Conservation (phyloP, 1,284 basidiomycete species). For the Psilocybe mexicana region DNA sequence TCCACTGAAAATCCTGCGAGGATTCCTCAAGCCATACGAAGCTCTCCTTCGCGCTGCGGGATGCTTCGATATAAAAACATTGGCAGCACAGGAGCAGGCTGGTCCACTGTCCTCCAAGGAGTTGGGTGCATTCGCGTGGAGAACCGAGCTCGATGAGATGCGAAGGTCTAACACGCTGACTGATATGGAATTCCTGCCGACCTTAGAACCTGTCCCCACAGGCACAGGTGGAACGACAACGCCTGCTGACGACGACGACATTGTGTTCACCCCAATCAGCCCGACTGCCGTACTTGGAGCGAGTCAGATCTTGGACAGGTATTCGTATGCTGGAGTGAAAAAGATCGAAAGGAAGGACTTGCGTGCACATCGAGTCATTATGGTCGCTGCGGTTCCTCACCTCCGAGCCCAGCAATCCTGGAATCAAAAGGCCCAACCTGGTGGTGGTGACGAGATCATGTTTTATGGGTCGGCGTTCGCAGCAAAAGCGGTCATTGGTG, state of each 20-base stretch:
- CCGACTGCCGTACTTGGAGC: too few relatives aligned
- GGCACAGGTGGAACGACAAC: not conserved
- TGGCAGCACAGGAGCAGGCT: too few relatives aligned
- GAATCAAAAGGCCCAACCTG: not conserved
- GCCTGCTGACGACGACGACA: not conserved
- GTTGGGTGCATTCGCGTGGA: not conserved
- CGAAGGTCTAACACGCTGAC: slow-evolving; percentile 9
- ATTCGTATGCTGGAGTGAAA: not conserved
- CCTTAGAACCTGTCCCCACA: not conserved
- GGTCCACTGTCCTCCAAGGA: not conserved
- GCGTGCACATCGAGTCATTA: slow-evolving; percentile 11
- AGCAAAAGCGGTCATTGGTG: slow-evolving; percentile 14
- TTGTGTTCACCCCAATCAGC: not conserved
- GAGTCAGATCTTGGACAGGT: not conserved
- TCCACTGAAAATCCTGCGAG: slow-evolving; percentile 1
- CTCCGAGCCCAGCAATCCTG: not conserved
- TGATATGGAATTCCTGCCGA: slow-evolving; percentile 14
- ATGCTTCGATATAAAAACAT: not conserved
- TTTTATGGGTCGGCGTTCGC: slow-evolving; percentile 14
- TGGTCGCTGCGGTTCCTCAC: slow-evolving; percentile 14
- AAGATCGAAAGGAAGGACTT: not conserved
- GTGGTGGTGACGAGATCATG: not conserved
- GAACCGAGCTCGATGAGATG: slow-evolving; percentile 11
- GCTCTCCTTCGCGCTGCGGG: slow-evolving; percentile 15
- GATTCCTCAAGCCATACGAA: slow-evolving; percentile 11